Conservation (phyloP, 2,329 filamentous ascomycete species). For the Epichloe gansuensis region DNA sequence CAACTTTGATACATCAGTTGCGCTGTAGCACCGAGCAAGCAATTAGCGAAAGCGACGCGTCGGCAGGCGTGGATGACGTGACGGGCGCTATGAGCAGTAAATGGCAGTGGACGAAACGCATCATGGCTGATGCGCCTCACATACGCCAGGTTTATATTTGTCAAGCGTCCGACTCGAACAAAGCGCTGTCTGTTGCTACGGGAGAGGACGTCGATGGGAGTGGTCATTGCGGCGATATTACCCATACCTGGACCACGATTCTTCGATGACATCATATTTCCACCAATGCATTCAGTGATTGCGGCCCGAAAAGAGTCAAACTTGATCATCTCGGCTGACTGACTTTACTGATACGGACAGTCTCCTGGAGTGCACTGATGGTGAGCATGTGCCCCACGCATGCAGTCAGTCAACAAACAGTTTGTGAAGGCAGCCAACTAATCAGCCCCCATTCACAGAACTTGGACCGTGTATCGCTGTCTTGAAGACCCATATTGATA, state of each 20-base stretch:
- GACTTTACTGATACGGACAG: background rate
- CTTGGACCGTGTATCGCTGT: constrained; percentile 39
- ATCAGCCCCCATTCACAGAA: constrained; percentile 11
- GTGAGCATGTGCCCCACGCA: background rate
- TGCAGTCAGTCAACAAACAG: too few relatives aligned
- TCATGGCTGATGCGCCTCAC: constrained; percentile 1
- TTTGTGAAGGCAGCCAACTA: too few relatives aligned
- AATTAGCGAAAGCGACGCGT: background rate
- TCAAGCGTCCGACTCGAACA: background rate
- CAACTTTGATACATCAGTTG: background rate
- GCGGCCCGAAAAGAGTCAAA: background rate
- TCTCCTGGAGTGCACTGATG: background rate
- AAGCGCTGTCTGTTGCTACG: background rate
- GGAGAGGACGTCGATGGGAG: background rate
- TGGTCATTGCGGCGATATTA: background rate
- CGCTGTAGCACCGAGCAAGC: background rate
- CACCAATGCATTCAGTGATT: too few relatives aligned
- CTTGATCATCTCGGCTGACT: background rate
- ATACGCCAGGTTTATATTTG: background rate
- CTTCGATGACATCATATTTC: background rate
- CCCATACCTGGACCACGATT: background rate
- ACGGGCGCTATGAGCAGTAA: constrained; percentile 3
- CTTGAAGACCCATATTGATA: constrained; percentile 40
- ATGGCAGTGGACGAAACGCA: constrained; percentile 2
- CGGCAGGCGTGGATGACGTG: constrained; percentile 1